Conservation (phyloP, 768 basidiomycete species). For the Suillus sp. region DNA sequence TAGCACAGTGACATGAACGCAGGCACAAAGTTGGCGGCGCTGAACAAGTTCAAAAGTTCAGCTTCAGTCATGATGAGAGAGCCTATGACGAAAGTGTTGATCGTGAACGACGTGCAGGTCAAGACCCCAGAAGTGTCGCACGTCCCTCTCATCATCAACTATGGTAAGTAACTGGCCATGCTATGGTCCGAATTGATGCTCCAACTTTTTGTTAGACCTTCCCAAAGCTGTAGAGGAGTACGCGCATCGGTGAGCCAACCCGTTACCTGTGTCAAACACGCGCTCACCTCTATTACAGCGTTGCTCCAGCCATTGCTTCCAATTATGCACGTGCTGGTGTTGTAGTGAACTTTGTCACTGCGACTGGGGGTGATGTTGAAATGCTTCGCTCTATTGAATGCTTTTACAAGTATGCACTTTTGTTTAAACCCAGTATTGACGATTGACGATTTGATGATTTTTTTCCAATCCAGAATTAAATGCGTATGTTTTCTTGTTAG, state of each 20-base stretch:
- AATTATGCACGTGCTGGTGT: conserved; percentile 86
- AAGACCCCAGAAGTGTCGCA: conserved; percentile 89
- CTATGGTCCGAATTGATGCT: background rate
- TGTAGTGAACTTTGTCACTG: conserved; percentile 95
- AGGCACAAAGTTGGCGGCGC: conserved; percentile 73
- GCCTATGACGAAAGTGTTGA: conserved; percentile 70
- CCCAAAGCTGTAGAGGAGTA: conserved; percentile 98
- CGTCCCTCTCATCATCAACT: conserved; percentile 93
- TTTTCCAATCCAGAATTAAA: conserved; percentile 64
- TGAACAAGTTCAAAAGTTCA: conserved; percentile 80
- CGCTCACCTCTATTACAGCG: conserved; percentile 45
- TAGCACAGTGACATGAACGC: conserved; percentile 95
- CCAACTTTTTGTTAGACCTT: conserved; percentile 55
- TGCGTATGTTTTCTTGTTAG: conserved; percentile 57
- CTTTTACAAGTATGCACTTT: conserved; percentile 82
- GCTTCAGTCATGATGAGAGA: conserved; percentile 62
- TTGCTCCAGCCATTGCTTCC: conserved; percentile 85
- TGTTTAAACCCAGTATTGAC: background rate
- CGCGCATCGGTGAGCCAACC: conserved; percentile 72
- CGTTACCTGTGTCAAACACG: background rate
- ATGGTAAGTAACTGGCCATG: conserved; percentile 51
- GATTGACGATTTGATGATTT: conserved; percentile 18
- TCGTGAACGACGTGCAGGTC: conserved; percentile 92
- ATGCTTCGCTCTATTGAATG: conserved; percentile 98
- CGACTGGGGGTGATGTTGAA: conserved; percentile 96